A percentile compares a stretch with the other conserved stretches of the same genome.
Evolutionary conservation across 805 yeast genomes (phyloP).

Genomic region (Candida namnaoensis): DNA sequence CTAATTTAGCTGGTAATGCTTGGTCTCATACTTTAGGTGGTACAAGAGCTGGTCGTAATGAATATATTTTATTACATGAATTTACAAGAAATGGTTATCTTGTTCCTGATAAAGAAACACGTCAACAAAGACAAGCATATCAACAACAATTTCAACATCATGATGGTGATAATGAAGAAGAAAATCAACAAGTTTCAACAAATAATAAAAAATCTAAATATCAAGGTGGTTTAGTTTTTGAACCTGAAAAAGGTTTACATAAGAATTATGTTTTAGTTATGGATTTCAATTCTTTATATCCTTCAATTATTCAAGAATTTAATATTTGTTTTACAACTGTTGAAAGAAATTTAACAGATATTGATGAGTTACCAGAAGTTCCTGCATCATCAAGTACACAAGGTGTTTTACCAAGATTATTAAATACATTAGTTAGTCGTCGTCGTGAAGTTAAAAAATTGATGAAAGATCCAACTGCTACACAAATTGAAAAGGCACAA

Average conservation of each 20-base stretch:
- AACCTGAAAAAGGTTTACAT: slow-evolving; percentile 92
- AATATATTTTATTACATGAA: slow-evolving; percentile 86
- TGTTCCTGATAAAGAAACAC: slow-evolving; percentile 76
- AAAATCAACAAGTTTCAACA: slow-evolving; percentile 35
- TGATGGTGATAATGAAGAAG: slow-evolving; percentile 17
- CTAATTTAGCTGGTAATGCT: slow-evolving; percentile 92
- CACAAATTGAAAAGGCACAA: slow-evolving; percentile 62
- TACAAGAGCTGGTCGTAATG: slow-evolving; percentile 94
- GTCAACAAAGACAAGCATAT: slow-evolving; percentile 25
- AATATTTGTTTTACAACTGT: slow-evolving; percentile 97
- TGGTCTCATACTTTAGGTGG: slow-evolving; percentile 95
- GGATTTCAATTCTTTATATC: slow-evolving; percentile 97
- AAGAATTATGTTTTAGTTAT: slow-evolving; percentile 83
- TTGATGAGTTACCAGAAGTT: slow-evolving; percentile 57
- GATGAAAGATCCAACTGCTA: slow-evolving; percentile 64
- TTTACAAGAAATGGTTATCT: slow-evolving; percentile 72
- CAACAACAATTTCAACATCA: slow-evolving; percentile 16
- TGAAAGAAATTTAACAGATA: slow-evolving; percentile 47
- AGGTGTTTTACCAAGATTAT: slow-evolving; percentile 82
- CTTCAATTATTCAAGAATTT: slow-evolving; percentile 93
- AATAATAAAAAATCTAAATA: slow-evolving; percentile 63
- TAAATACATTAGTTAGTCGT: slow-evolving; percentile 78
- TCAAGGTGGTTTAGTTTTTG: slow-evolving; percentile 93
- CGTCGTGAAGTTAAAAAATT: slow-evolving; percentile 89
- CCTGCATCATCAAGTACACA: slow-evolving; percentile 51